These are phyloP conservation scores for Paramecium sonneborni DNA, from an alignment of 73 alveolate species.

Conservation along the genomic window DNA sequence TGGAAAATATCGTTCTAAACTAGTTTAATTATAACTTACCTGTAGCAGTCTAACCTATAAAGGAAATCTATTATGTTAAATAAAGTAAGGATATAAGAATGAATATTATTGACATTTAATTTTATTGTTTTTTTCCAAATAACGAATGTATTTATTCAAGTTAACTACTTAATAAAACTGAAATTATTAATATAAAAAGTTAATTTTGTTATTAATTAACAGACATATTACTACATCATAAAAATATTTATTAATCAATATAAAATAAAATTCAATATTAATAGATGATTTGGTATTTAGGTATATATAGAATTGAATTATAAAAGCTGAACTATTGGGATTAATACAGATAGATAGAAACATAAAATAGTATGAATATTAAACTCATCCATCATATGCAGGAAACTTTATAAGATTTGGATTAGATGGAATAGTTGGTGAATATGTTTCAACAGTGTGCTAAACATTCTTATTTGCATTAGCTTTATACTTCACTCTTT, in stretches of 20 bases:
- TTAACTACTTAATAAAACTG: no score
- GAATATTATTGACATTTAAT: no score
- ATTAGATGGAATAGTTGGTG: conserved; percentile 6
- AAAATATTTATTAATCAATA: not conserved
- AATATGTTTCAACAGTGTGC: conserved; percentile 42
- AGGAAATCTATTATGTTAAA: not conserved
- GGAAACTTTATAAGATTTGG: conserved; percentile 29
- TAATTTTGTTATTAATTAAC: not conserved
- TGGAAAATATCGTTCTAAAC: not conserved
- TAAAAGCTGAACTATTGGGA: conserved; percentile 54
- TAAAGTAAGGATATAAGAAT: no score
- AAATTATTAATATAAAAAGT: no score
- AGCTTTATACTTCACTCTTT: conserved; percentile 36
- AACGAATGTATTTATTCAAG: no score
- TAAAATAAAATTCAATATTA: not conserved
- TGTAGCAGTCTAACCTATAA: not conserved
- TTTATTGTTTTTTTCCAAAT: no score
- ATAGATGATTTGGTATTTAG: not conserved
- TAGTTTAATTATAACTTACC: not conserved
- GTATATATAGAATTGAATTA: not conserved
- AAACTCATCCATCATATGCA: conserved; percentile 44
- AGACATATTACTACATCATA: not conserved
- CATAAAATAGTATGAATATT: not conserved
- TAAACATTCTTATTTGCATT: conserved; percentile 32
- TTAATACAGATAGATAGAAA: conserved; percentile 34